These are phyloP conservation scores for Alternaria dauci DNA, from an alignment of 2,329 filamentous ascomycete genomes.

Conservation along the genomic window DNA sequence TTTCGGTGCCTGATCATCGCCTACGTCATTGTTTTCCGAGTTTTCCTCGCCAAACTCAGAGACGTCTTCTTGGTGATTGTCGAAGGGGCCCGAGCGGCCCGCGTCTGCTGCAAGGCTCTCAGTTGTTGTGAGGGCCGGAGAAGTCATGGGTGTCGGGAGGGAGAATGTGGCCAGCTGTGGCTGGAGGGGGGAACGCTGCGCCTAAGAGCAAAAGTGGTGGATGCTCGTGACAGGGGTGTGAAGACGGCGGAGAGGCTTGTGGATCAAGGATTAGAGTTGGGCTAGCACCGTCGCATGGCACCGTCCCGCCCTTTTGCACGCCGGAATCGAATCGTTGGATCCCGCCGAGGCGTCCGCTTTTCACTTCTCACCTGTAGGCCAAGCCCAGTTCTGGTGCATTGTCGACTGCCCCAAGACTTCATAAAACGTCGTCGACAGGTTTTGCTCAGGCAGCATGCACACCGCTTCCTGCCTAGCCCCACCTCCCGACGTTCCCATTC, in stretches of 20 bases:
- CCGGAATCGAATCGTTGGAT: constrained; percentile 35
- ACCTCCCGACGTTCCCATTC: constrained; percentile 1
- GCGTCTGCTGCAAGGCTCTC: constrained; percentile 43
- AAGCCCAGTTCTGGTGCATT: constrained; percentile 13
- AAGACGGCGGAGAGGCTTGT: constrained; percentile 38
- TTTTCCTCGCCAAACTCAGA: constrained; percentile 43
- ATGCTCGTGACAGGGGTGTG: constrained; percentile 34
- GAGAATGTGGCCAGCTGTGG: constrained; percentile 38
- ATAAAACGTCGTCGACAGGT: background rate
- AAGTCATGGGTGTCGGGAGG: constrained; percentile 47
- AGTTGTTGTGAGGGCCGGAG: constrained; percentile 42
- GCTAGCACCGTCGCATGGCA: constrained; percentile 41
- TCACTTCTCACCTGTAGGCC: constrained; percentile 22
- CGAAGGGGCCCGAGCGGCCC: constrained; percentile 37
- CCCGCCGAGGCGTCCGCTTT: constrained; percentile 42
- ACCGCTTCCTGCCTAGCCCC: constrained; percentile 8
- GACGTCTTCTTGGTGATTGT: constrained; percentile 41
- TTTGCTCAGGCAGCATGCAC: constrained; percentile 1
- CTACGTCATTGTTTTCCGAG: constrained; percentile 45
- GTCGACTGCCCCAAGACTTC: background rate
- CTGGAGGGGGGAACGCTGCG: constrained; percentile 38
- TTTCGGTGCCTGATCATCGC: constrained; percentile 46
- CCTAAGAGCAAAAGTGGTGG: constrained; percentile 43
- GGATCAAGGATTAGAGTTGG: constrained; percentile 44
- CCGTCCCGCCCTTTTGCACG: constrained; percentile 42